Base-by-base conservation (phyloP, 2,329 filamentous ascomycete species). In the Aspergillus japonicus region DNA sequence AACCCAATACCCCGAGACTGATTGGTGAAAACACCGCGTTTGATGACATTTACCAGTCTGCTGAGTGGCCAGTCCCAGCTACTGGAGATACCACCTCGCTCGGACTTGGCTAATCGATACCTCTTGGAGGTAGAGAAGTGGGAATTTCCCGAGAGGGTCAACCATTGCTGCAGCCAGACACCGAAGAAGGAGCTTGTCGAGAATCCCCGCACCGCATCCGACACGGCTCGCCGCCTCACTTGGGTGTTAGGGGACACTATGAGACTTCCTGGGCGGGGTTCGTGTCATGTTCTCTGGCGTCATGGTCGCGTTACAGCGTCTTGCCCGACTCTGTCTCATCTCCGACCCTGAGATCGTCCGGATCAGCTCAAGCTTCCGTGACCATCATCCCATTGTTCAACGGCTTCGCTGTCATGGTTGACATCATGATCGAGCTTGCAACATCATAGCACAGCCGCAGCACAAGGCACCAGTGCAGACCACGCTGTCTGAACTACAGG, bases 1-100 rank as follows among this genome's bases (percentile, higher is more conserved):
- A 54, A 54, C 39, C 52, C 52, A 54, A 54, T 54, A 54, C 42
- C 24, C 52, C 39, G 52, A 47, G 39, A 47, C 4, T 54, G 52
- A 54, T 54, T 54, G 52, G 52, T 47, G 39, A 26, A 26, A 19
- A 26, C 10, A 19, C 11, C 4, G 39, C 24, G 10, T 14, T 29
- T 19, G 52, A 42, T 54, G 52, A 54, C 52, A 47, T 54, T 54
- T 33, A 47, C 35, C 52, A 23, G 5, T 10, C 11, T 26, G 11
- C 24, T 54, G 24, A 54, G 21, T 54, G 52, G 52, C n/a, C 52
- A 47, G 42, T 3, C 16, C 39, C 24, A 47, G 51, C 51, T 19
- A 21, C 51, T 54, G 33, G 23, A 44, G 33, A 24, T 24, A 42
- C 44, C 24, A 35, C 6, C 24, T 35, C 51, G 29, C 16, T 47